Base-by-base conservation (phyloP, 345 rosid species). In the Passiflora organensis region DNA sequence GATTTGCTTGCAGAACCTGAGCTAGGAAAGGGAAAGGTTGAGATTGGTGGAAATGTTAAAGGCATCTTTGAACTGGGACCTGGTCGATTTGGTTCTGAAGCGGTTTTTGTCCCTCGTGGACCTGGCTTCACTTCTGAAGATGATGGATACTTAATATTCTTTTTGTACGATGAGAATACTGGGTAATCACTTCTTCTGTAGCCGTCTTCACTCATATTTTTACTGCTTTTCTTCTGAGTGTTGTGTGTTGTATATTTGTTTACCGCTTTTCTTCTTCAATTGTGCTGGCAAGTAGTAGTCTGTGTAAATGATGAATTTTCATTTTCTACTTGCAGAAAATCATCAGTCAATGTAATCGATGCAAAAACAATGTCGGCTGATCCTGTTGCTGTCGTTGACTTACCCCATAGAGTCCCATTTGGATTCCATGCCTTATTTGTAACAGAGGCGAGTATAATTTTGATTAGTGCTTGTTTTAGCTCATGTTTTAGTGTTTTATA, bases 371-470 rank as follows among this genome's bases (percentile, higher is more conserved):
- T 88, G 95, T 86, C 99, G 3, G 60, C 84, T 19, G 94, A 93
- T 70, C 94, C 96, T 17, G 87, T 86, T 69, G 99, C 96, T 2
- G 89, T 89, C 56, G 87, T 93, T 60, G 95, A 93, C 57, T 71
- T 93, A 56, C 95, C 91, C n/a, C 79, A 79, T 50, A 78, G 96
- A 60, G 91, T 86, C 70, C 96, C 96, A 12, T 86, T 78, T 41
- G 96, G 99, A 32, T 84, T 93, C 78, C 99, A 89, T 69, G 96
- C 94, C 68, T 81, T 80, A 73, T 89, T 89, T 66, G 89, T 89
- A 58, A 76, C 83, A 24, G 95, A 93, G 95, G 96, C 84, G 37
- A 71, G 72, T 32, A 41, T 58, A 19, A 41, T 25, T 16, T 32
- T 9, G 21, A 6, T 25, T 32, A 17, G 16, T 38, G 16, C 15